Evolutionary conservation across 345 rosid species (phyloP), one percentile per base, ranked within the genome.

Genomic region (Bruguiera sexangula): DNA sequence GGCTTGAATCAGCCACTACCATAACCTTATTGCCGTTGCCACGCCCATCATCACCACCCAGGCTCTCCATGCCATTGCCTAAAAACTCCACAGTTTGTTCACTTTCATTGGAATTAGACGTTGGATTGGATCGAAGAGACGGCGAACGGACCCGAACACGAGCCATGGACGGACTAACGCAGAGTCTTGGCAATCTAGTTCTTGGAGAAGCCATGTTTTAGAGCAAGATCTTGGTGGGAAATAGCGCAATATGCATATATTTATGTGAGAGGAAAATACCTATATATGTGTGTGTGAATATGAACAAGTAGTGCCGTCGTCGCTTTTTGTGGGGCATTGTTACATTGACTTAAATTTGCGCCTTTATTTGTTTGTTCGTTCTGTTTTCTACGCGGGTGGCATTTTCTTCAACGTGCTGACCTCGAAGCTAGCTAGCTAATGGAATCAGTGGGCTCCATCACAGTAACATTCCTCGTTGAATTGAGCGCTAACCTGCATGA

Each of bases 1-100:
- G 69, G 52, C 84, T 89, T 39, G 89, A 81, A 66, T 89, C 95
- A 37, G 87, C 91, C 64, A 89, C 93, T 72, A 91, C 97, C 98
- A 91, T 89, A 24, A 94, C 96, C 77, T 78, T 91, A 74, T 85
- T 88, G 5, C 88, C 86, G 26, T 67, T 68, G 27, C 46, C 48
- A n/a, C 20, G 29, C 31, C 58, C 76, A 1, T 31, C 68, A 27
- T 70, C 80, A 22, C 66, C 70, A 6, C 54, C 70, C 46, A 65
- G 53, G 27, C 60, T 32, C 59, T 64, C 71, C 51, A 37, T 65
- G 39, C 65, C 73, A 15, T 62, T 63, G 20, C 74, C 73, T 54
- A 85, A 73, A 54, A 83, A 83, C 88, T 86, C 87, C 9, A 80
- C 74, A 57, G 76, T 78, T 48, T 85, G 89, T 58, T 85, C 92